phyloP scores from a whole-genome alignment of 805 yeast genomes.

The Candida bentonensis region DNA sequence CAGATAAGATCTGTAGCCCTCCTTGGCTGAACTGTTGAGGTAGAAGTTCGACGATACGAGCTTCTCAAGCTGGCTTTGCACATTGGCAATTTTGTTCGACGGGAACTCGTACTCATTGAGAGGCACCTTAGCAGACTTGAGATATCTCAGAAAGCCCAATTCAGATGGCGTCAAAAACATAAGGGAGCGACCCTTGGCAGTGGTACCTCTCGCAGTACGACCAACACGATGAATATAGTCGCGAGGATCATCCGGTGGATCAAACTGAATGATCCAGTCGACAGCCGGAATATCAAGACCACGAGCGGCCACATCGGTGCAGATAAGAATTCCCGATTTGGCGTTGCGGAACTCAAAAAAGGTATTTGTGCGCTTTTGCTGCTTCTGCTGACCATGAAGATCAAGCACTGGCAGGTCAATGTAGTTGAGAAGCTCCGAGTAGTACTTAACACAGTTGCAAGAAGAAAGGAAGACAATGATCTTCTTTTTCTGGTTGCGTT shows the following conservation, averaged over 20 bases:
- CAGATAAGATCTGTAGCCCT: constrained; percentile 90
- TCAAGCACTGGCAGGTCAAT: constrained; percentile 95
- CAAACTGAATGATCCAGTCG: constrained; percentile 98
- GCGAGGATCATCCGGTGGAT: constrained; percentile 99
- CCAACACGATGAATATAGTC: constrained; percentile 98
- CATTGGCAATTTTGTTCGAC: constrained; percentile 83
- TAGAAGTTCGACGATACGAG: constrained; percentile 83
- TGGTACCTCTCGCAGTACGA: constrained; percentile 83
- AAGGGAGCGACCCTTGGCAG: constrained; percentile 82
- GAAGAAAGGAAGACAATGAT: constrained; percentile 90
- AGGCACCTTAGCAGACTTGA: constrained; percentile 95
- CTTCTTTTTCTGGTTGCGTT: constrained; percentile 76
- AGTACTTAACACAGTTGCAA: constrained; percentile 93
- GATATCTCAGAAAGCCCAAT: constrained; percentile 84
- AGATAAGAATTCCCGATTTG: constrained; percentile 77
- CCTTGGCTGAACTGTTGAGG: constrained; percentile 89
- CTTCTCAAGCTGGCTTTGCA: constrained; percentile 85
- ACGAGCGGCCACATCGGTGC: constrained; percentile 99
- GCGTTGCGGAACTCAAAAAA: constrained; percentile 98
- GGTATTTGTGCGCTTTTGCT: constrained; percentile 95
- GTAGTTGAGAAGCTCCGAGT: constrained; percentile 86
- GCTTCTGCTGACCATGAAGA: constrained; percentile 96
- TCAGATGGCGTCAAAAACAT: constrained; percentile 94
- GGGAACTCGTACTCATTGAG: constrained; percentile 97
- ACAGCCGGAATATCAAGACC: constrained; percentile 97